Percentiles rank a stretch among this genome's conserved stretches.
phyloP scores from a whole-genome alignment of 768 basidiomycete species.

The Naematelia encephala region DNA sequence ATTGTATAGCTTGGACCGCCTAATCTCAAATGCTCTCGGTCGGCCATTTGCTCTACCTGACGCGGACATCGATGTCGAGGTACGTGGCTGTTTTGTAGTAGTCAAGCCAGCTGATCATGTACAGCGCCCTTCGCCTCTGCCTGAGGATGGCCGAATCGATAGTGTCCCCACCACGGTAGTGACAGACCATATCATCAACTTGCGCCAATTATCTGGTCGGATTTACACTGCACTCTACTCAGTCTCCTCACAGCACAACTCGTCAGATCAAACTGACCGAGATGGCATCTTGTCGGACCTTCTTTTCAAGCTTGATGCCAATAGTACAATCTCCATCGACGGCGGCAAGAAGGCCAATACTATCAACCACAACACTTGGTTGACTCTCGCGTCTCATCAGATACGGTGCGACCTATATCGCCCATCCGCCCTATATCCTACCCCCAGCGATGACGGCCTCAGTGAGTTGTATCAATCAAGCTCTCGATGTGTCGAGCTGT shows the following conservation, averaged over 20 bases:
- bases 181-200: background rate
- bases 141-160: conserved; percentile 15
- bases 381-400: conserved; percentile 28
- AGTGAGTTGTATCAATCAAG: conserved; percentile 18
- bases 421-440: conserved; percentile 29
- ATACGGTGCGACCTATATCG: conserved; percentile 21
- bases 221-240: conserved; percentile 26
- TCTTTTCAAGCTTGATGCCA: conserved; percentile 21
- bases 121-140: conserved; percentile 17
- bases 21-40: conserved; percentile 25
- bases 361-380: conserved; percentile 10
- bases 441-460: conserved; percentile 14
- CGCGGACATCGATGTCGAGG: conserved; percentile 30
- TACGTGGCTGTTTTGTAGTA: conserved; percentile 10
- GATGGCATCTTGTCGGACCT: conserved; percentile 15
- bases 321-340: background rate
- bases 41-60: conserved; percentile 30
- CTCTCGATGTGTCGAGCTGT: conserved; percentile 21
- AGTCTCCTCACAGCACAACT: conserved; percentile 17
- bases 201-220: conserved; percentile 10
- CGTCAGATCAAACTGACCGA: conserved; percentile 12
- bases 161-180: conserved; percentile 18
- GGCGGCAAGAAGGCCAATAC: background rate
- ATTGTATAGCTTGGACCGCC: conserved; percentile 33
- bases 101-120: conserved; percentile 2